Base-by-base conservation (phyloP, 2,329 filamentous ascomycete genomes). In the Diaporthe batatas region DNA sequence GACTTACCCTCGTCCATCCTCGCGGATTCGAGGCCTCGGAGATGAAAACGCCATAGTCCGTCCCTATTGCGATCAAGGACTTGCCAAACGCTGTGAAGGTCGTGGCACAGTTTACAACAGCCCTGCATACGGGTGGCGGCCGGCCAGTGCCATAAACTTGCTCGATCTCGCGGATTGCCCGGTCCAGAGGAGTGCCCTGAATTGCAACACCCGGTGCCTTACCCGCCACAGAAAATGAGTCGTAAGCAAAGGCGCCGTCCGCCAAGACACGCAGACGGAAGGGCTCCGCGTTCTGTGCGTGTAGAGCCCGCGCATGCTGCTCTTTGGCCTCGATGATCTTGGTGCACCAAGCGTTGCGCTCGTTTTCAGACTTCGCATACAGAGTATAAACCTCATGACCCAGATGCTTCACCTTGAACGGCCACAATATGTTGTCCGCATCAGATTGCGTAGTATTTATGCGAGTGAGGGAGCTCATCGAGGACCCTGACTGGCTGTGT, bases 311-410 rank as follows among this genome's bases (percentile, higher is more conserved):
- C 29, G 96, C 96, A 80, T 99, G 95, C 73, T 93, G 91, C 8
- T 95, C 97, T 86, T 99, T 99, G 42, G 96, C 96, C 81, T 97
- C 93, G 58, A 97, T 92, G 77, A 99, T 97, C 83, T 95, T 97
- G 76, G 91, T 91, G 79, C 94, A 97, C 97, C 97, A 99, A 64
- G 97, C 94, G 75, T 91, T 87, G 72, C 96, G 90, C 77, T 91
- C 93, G 74, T 92, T 89, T 2, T 92, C 89, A 1, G 91, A 92
- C 7, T 92, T 90, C 0, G 96, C 95, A 80, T 97, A 98, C 1
- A 99, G 86, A 0, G 93, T 98, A 81, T 98, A 98, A 0, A 94
- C 92, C 77, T 98, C 95, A 62, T 97, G 94, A 16, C 97, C 96
- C 25, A 99, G 89, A 83, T 99, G 96, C 84, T 98, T 98, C 80